Base-by-base conservation (phyloP, 176 grass and related monocot genomes). In the Aegilops longissima region DNA sequence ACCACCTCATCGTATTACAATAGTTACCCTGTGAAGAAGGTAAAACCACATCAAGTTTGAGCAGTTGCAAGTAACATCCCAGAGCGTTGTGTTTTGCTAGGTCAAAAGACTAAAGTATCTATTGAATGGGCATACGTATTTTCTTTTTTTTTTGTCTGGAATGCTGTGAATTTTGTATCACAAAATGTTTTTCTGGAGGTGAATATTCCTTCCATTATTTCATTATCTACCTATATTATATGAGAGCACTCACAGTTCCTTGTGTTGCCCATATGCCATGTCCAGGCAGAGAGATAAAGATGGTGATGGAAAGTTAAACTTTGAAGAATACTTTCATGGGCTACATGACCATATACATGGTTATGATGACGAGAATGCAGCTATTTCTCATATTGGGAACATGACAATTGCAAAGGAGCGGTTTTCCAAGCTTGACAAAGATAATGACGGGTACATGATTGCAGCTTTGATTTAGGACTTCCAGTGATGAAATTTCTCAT, bases 341-440 rank as follows among this genome's bases (percentile, higher is more conserved):
- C 77, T 96, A 62, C 90, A 93, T 83, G 94, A 90, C 61, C 81
- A 86, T 61, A 82, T 99, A 87, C 87, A 85, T 78, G 93, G 92
- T 86, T 83, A 91, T 86, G 83, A 93, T 93, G 82, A 82, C 14
- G 90, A 91, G 76, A 42, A 80, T 39, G 38, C 69, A 72, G 81
- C 90, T 83, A 85, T 88, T 88, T 88, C 91, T 65, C 86, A 91
- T 82, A 66, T 90, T 85, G 86, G 80, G 61, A 86, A 80, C 9
- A 83, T 76, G 11, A 87, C 42, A 83, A 71, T 79, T 45, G 90
- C 87, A 78, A 94, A 96, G 80, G 65, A 93, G 35, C 75, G 88
- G 78, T 96, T 99, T 78, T 78, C 81, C 39, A 87, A 90, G 77
- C 94, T 99, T 93, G 97, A 99, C 84, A 78, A 49, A 83, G 87